Percentiles rank a stretch among this genome's conserved stretches.
These are phyloP conservation scores for Aphanomyces cochlioides DNA, from an alignment of 352 stramenopile genomes.

Conservation along the genomic window DNA sequence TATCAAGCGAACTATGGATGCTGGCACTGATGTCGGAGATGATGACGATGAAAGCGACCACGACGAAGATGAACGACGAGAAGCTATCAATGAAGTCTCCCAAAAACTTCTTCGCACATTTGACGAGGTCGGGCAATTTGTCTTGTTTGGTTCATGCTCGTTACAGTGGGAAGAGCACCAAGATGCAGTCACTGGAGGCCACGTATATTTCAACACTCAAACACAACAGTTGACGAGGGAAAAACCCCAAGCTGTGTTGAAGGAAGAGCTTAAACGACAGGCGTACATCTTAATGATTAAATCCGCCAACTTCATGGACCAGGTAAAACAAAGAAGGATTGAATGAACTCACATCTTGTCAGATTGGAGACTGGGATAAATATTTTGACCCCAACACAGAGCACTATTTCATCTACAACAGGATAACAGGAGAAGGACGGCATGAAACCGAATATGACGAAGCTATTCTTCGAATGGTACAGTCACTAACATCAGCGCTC, in stretches of 20 bases:
- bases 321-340: background rate
- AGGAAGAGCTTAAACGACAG: slow-evolving; percentile 51
- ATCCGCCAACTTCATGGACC: slow-evolving; percentile 15
- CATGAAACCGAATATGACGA: slow-evolving; percentile 46
- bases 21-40: slow-evolving; percentile 47
- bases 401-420: slow-evolving; percentile 66
- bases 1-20: slow-evolving; percentile 23
- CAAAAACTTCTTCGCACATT: slow-evolving; percentile 16
- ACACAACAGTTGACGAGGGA: slow-evolving; percentile 44
- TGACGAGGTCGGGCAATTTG: background rate
- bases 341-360: background rate
- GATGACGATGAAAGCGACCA: slow-evolving; percentile 18
- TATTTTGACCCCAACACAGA: slow-evolving; percentile 55
- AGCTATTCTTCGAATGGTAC: background rate
- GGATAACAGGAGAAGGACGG: slow-evolving; percentile 57
- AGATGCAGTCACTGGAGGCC: slow-evolving; percentile 8
- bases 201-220: slow-evolving; percentile 34
- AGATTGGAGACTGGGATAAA: slow-evolving; percentile 48
- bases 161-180: slow-evolving; percentile 24
- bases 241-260: slow-evolving; percentile 52
- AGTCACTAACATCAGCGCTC: background rate
- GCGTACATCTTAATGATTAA: slow-evolving; percentile 44
- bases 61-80: background rate
- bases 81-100: slow-evolving; percentile 6
- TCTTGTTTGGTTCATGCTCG: background rate